Conservation (phyloP, 2,329 filamentous ascomycete species). For the Colletotrichum falcatum region DNA sequence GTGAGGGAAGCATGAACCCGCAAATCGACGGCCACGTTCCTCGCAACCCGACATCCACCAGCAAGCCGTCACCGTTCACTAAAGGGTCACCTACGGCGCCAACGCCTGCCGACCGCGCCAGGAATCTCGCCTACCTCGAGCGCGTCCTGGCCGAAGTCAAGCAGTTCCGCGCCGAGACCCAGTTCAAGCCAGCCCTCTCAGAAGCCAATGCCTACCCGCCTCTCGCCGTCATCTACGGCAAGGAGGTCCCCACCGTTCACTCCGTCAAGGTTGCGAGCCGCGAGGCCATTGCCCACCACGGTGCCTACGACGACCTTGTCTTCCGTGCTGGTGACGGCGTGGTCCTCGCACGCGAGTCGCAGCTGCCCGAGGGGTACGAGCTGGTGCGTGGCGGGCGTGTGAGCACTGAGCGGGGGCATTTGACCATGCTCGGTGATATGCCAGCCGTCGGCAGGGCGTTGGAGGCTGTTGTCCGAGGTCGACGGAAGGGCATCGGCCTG, state of each 20-base stretch:
- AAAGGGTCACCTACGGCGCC: constrained; percentile 45
- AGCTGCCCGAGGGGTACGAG: constrained; percentile 84
- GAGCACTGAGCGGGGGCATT: constrained; percentile 85
- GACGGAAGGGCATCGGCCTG: constrained; percentile 79
- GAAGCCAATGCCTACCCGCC: constrained; percentile 83
- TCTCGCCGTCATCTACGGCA: constrained; percentile 85
- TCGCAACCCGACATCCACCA: constrained; percentile 41
- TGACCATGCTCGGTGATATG: constrained; percentile 87
- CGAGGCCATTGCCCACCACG: constrained; percentile 79
- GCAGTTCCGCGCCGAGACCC: constrained; percentile 80
- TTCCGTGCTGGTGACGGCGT: constrained; percentile 93
- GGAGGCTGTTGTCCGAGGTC: constrained; percentile 73
- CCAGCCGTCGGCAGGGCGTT: constrained; percentile 83
- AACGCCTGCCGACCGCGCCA: constrained; percentile 63
- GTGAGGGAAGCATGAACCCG: constrained; percentile 57
- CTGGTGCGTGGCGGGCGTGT: constrained; percentile 80
- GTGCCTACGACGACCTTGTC: constrained; percentile 87
- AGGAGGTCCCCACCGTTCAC: constrained; percentile 86
- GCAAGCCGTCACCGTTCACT: constrained; percentile 41
- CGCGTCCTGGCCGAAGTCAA: constrained; percentile 79
- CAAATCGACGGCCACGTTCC: constrained; percentile 56
- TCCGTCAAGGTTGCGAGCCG: constrained; percentile 79
- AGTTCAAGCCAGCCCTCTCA: constrained; percentile 69
- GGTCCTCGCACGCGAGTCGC: constrained; percentile 84
- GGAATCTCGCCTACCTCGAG: constrained; percentile 73